Evolutionary conservation across 2,329 filamentous ascomycete genomes (phyloP).

Genomic region (Exophiala dermatitidis): DNA sequence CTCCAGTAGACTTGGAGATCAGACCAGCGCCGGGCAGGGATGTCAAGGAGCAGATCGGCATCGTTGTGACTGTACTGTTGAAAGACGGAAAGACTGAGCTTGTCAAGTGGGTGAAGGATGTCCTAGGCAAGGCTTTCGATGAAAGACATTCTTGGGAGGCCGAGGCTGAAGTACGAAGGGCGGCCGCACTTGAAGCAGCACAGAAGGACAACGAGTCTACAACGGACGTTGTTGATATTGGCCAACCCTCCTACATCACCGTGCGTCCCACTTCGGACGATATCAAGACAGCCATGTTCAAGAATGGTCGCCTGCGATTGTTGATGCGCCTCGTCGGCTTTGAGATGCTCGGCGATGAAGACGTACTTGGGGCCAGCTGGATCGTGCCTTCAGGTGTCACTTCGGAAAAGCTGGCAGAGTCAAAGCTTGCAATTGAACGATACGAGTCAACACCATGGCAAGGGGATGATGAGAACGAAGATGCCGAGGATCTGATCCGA

Average conservation of each 20-base stretch:
- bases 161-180: conserved; percentile 51
- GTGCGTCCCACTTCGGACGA: conserved; percentile 38
- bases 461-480: conserved; percentile 64
- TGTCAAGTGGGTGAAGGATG: conserved; percentile 72
- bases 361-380: conserved; percentile 72
- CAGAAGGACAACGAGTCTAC: conserved; percentile 20
- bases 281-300: conserved; percentile 63
- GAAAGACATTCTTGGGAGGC: conserved; percentile 73
- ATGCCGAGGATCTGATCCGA: conserved; percentile 69
- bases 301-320: conserved; percentile 78
- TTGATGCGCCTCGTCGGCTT: conserved; percentile 72
- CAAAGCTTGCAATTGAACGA: conserved; percentile 65
- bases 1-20: conserved; percentile 77
- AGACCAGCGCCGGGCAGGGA: conserved; percentile 59
- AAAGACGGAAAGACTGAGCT: conserved; percentile 71
- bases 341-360: conserved; percentile 57
- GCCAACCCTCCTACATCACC: conserved; percentile 19
- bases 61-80: conserved; percentile 70
- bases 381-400: conserved; percentile 61
- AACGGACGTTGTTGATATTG: conserved; percentile 29
- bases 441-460: conserved; percentile 70
- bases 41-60: conserved; percentile 63
- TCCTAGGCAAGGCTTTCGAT: conserved; percentile 59
- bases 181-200: conserved; percentile 12
- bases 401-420: conserved; percentile 59